These are phyloP conservation scores for Cyberlindnera amylophila DNA, from an alignment of 805 yeast genomes.

Conservation along the genomic window DNA sequence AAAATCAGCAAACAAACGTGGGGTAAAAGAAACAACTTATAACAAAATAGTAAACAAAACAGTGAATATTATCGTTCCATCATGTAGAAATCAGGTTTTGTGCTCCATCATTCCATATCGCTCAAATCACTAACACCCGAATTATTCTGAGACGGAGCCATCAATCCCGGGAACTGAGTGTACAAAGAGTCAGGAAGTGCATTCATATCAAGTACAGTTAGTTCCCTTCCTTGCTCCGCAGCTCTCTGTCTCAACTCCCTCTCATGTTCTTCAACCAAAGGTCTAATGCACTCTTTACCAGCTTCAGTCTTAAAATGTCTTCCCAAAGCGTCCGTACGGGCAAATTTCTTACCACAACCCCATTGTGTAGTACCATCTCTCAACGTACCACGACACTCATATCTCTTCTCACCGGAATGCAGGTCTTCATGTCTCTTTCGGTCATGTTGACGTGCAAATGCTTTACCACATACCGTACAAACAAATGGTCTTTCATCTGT, in stretches of 20 bases:
- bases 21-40: too few relatives aligned
- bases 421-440: slow-evolving; percentile 71
- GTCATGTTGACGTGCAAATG: slow-evolving; percentile 79
- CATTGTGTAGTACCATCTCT: slow-evolving; percentile 51
- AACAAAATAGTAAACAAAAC: too few relatives aligned
- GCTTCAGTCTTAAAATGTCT: slow-evolving; percentile 79
- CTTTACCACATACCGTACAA: slow-evolving; percentile 72
- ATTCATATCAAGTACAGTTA: slow-evolving; percentile 6
- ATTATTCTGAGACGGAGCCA: slow-evolving; percentile 1
- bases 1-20: too few relatives aligned
- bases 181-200: slow-evolving; percentile 22
- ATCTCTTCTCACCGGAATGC: slow-evolving; percentile 73
- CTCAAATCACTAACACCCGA: slow-evolving; percentile 6
- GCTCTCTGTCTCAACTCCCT: slow-evolving; percentile 20
- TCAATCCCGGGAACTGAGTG: slow-evolving; percentile 19
- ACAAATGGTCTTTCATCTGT: slow-evolving; percentile 78
- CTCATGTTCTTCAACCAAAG: slow-evolving; percentile 58
- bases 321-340: slow-evolving; percentile 74
- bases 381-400: slow-evolving; percentile 63
- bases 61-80: too few relatives aligned
- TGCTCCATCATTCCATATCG: not conserved
- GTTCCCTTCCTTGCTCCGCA: slow-evolving; percentile 16
- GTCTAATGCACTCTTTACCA: slow-evolving; percentile 68
- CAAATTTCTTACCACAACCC: slow-evolving; percentile 83
- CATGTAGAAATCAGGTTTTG: too few relatives aligned